A percentile compares a stretch with the other conserved stretches of the same genome.
These are phyloP conservation scores for Lyophyllum shimeji DNA, from an alignment of 768 basidiomycete species.

Conservation along the genomic window DNA sequence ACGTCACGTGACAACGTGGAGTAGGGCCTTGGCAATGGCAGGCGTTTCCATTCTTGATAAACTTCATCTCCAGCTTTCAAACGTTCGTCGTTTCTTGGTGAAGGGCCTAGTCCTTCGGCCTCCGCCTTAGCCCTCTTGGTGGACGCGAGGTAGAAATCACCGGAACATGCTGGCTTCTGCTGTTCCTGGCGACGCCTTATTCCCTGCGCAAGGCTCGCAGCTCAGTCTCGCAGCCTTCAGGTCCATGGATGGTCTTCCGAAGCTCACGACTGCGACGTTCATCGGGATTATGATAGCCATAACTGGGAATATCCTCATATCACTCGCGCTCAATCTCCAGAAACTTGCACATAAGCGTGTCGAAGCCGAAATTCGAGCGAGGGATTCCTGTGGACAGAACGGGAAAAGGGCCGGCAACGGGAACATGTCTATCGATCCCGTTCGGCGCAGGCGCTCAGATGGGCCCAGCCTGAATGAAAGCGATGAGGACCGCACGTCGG, in stretches of 20 bases:
- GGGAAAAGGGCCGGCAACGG: not conserved
- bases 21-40: not conserved
- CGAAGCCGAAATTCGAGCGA: constrained; percentile 34
- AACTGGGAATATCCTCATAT: constrained; percentile 84
- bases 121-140: not conserved
- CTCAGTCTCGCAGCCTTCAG: not conserved
- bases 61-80: not conserved
- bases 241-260: constrained; percentile 45
- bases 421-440: not conserved
- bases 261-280: constrained; percentile 52
- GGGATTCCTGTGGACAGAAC: constrained; percentile 1
- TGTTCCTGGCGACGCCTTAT: not conserved
- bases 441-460: constrained; percentile 4
- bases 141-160: not conserved
- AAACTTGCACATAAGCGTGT: constrained; percentile 85
- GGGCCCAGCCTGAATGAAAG: constrained; percentile 24
- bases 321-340: constrained; percentile 88
- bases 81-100: constrained; percentile 2
- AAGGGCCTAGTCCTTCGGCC: not conserved
- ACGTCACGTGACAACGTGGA: constrained; percentile 17
- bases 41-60: too few relatives aligned
- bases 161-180: constrained; percentile 5
- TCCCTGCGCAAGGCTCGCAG: constrained; percentile 2
- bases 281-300: constrained; percentile 86
- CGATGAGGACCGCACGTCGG: constrained; percentile 21